These are phyloP conservation scores for Russula griseocarnosa DNA, from an alignment of 768 basidiomycete genomes.

Conservation along the genomic window DNA sequence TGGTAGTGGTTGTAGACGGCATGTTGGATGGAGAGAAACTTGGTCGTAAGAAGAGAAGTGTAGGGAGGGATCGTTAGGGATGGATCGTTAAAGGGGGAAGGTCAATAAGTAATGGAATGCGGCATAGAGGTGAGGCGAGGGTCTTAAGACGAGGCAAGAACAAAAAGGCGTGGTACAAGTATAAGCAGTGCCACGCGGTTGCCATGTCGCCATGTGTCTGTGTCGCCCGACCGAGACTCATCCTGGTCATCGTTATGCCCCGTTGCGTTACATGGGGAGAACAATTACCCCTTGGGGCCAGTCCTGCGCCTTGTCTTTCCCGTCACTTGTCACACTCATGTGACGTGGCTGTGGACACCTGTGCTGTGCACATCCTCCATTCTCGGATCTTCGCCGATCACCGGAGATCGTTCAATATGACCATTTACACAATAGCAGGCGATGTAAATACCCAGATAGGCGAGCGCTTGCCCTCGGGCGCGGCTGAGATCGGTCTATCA, in stretches of 20 bases:
- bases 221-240: neutral
- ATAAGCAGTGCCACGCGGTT: constrained; percentile 11
- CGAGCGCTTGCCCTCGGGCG: neutral
- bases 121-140: constrained; percentile 3
- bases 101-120: neutral
- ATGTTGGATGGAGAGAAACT: neutral
- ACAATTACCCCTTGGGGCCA: constrained; percentile 7
- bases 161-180: neutral
- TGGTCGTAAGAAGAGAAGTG: neutral
- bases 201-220: constrained; percentile 19
- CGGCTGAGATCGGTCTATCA: neutral
- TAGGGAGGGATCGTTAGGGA: neutral
- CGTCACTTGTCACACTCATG: neutral
- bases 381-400: constrained; percentile 3
- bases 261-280: neutral
- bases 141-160: constrained; percentile 8
- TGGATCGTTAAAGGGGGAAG: neutral
- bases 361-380: neutral
- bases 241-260: constrained; percentile 5
- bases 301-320: neutral
- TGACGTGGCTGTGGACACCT: neutral
- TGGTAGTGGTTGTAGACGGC: neutral
- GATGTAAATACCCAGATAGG: neutral
- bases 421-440: neutral
- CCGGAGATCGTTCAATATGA: neutral